Conservation (phyloP, 192 early-diverging fungal genomes). For the Dissophora ornata region DNA sequence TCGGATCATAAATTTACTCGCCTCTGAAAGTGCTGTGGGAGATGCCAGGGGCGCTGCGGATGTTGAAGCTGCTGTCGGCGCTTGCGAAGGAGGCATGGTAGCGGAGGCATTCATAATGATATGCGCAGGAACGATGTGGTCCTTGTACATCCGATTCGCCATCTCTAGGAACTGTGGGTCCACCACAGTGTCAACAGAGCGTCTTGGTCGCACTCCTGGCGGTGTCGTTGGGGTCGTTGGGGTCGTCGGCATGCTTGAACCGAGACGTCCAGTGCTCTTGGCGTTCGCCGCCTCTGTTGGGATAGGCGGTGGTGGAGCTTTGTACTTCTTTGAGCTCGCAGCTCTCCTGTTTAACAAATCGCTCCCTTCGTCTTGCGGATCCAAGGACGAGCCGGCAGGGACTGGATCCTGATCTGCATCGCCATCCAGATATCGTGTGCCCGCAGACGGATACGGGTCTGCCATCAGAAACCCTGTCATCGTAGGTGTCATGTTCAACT, state of each 20-base stretch:
- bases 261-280: not conserved
- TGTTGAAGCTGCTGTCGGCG: not conserved
- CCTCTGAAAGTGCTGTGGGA: too few species aligned
- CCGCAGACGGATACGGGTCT: constrained; percentile 47
- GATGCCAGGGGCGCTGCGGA: too few species aligned
- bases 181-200: constrained; percentile 37
- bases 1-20: too few species aligned
- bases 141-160: constrained; percentile 38
- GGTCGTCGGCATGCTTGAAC: constrained; percentile 3
- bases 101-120: constrained; percentile 1
- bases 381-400: not conserved
- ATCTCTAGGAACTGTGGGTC: constrained; percentile 40
- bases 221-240: constrained; percentile 43
- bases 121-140: constrained; percentile 30
- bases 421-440: constrained; percentile 19
- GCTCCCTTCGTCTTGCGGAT: not conserved
- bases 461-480: constrained; percentile 48
- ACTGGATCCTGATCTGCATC: constrained; percentile 13
- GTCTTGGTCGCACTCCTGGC: constrained; percentile 45
- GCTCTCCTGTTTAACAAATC: not conserved
- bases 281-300: constrained; percentile 18
- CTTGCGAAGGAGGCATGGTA: too few species aligned
- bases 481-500: constrained; percentile 20
- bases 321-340: constrained; percentile 32
- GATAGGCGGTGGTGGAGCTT: constrained; percentile 48